These are phyloP conservation scores for Citrus cavaleriei DNA, from an alignment of 345 rosid species.

Conservation along the genomic window DNA sequence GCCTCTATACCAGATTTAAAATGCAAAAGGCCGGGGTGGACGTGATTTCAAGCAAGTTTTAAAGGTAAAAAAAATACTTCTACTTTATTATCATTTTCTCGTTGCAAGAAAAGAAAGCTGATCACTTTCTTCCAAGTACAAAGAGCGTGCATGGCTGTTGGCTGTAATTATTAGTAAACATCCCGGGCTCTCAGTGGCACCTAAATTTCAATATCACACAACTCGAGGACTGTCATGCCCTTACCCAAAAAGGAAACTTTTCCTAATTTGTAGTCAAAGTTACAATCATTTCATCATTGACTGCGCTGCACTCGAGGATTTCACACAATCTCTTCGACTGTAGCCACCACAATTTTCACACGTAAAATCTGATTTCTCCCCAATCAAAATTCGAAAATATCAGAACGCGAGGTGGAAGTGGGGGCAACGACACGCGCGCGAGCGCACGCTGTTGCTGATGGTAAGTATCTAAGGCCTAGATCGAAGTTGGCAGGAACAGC, in stretches of 20 bases:
- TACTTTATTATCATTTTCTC: neutral
- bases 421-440: no score
- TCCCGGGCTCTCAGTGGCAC: neutral
- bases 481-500: neutral
- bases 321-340: neutral
- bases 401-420: no score
- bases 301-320: neutral
- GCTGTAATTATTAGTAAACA: neutral
- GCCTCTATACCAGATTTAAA: neutral
- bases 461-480: neutral
- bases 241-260: neutral
- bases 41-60: neutral
- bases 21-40: neutral
- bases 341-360: neutral
- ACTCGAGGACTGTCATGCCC: neutral
- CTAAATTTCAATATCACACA: neutral
- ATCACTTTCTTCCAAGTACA: neutral
- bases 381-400: neutral
- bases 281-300: neutral
- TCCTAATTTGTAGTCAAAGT: neutral
- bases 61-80: neutral
- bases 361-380: neutral
- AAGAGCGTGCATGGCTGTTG: neutral
- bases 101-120: neutral
- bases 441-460: neutral